Base-by-base conservation (phyloP, 2,329 filamentous ascomycete species). In the Fusarium pilosicola region DNA sequence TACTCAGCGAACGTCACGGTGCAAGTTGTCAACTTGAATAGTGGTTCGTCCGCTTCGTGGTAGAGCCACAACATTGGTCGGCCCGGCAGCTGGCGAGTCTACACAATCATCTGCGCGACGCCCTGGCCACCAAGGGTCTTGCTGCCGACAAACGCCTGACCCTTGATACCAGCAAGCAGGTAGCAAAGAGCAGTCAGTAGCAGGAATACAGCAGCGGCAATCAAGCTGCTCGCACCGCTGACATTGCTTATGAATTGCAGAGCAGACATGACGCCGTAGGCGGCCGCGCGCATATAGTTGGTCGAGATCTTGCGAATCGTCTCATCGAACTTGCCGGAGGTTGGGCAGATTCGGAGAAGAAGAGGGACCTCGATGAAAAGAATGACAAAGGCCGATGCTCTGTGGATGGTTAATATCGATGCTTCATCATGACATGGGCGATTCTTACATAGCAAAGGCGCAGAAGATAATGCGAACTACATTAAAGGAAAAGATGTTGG, bases 51-150 rank as follows among this genome's bases (percentile, higher is more conserved):
- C 54, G 51, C 28, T 67, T 52, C 49, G 63, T 45, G 48, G 57
- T 44, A 52, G 42, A 48, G 54, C 48, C 44, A 41, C 42, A 30
- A 30, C 41, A 49, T 54, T 57, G 49, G 34, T 24, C 20, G 44
- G 28, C 30, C 32, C 62, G 30, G 58, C 42, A 30, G 34, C 34
- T 26, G 46, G 18, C 24, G 38, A 39, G 22, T 77, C 86, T 87
- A 97, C 80, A 98, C 95, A 84, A 98, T 98, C 96, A 98, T 98
- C 87, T 98, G 95, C 71, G 95, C 96, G 76, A 98, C 93, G 59
- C 96, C 96, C 76, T 94, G 92, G 60, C 96, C 96, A 75, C 96
- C 96, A 60, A 99, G 88, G 22, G 96, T 98, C 90, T 98, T 98
- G 88, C 95, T 98, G 70, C 93, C 93, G 75, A 95, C 91, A 83